phyloP scores from a whole-genome alignment of 2,329 filamentous ascomycete species.

The Fusarium phyllophilum region DNA sequence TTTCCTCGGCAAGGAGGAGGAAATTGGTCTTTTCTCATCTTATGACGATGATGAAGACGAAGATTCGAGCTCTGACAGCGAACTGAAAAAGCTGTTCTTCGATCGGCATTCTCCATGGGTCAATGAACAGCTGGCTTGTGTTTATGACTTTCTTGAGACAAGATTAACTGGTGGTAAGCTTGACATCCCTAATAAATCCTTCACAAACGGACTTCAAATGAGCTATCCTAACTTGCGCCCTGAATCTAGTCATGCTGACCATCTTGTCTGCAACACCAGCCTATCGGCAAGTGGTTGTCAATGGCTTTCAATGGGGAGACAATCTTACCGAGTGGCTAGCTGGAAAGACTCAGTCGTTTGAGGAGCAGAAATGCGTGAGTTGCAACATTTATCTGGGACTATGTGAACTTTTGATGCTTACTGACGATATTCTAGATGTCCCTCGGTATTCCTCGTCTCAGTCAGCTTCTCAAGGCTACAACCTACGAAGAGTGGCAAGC shows the following conservation, averaged over 20 bases:
- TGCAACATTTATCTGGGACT: too few relatives aligned
- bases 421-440: constrained; percentile 25
- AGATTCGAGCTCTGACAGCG: not conserved
- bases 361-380: constrained; percentile 38
- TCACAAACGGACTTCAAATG: not conserved
- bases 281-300: constrained; percentile 34
- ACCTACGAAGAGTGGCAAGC: constrained; percentile 35
- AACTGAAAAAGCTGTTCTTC: constrained; percentile 37
- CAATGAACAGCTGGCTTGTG: constrained; percentile 38
- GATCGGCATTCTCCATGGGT: constrained; percentile 36
- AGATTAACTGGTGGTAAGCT: constrained; percentile 33
- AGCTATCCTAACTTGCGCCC: constrained; percentile 8
- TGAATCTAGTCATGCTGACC: constrained; percentile 34
- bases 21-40: not conserved
- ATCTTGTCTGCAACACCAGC: constrained; percentile 33
- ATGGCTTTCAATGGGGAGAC: constrained; percentile 32
- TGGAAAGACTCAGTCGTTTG: constrained; percentile 28
- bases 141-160: constrained; percentile 36
- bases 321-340: constrained; percentile 38
- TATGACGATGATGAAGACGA: not conserved
- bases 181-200: not conserved
- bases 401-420: not conserved
- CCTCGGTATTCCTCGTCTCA: constrained; percentile 24
- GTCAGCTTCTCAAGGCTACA: constrained; percentile 20
- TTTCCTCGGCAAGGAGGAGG: constrained; percentile 20